Percentiles rank a stretch among this genome's conserved stretches.
phyloP scores from a whole-genome alignment of 2,329 filamentous ascomycete genomes.

The Cladosporium sp. region DNA sequence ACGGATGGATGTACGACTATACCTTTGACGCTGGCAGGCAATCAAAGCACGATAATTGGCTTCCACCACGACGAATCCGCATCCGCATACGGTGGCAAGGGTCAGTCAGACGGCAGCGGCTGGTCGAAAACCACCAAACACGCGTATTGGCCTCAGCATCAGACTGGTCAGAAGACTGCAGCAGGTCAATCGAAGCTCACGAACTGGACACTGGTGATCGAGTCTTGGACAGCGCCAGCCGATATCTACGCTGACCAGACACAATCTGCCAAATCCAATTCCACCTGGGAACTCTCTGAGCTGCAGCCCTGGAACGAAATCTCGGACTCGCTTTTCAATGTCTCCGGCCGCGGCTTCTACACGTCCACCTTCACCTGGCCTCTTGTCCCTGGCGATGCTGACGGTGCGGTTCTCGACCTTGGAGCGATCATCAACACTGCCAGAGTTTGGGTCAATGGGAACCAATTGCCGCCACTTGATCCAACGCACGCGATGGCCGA shows the following conservation, averaged over 20 bases:
- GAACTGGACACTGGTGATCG: constrained; percentile 36
- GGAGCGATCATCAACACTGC: constrained; percentile 29
- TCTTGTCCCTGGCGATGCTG: constrained; percentile 8
- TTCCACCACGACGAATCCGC: constrained; percentile 27
- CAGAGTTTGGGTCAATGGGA: constrained; percentile 29
- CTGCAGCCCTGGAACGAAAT: constrained; percentile 36
- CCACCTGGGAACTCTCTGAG: constrained; percentile 27
- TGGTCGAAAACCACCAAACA: constrained; percentile 4
- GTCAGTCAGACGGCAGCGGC: neutral
- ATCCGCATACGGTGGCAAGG: neutral
- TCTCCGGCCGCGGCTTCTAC: constrained; percentile 35
- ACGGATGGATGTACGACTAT: constrained; percentile 28
- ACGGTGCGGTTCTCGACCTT: constrained; percentile 27
- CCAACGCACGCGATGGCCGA: constrained; percentile 24
- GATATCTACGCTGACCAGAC: constrained; percentile 28
- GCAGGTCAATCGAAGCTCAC: constrained; percentile 23
- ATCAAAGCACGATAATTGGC: constrained; percentile 39
- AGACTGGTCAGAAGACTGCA: neutral
- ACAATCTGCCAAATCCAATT: constrained; percentile 23
- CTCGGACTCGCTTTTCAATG: constrained; percentile 24
- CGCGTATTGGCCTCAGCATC: neutral
- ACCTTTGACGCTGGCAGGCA: constrained; percentile 34
- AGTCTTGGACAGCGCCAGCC: constrained; percentile 37
- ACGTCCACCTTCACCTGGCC: constrained; percentile 30
- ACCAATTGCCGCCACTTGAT: constrained; percentile 30